Evolutionary conservation across 2,329 filamentous ascomycete species (phyloP).

Genomic region (Grosmannia clavigera): DNA sequence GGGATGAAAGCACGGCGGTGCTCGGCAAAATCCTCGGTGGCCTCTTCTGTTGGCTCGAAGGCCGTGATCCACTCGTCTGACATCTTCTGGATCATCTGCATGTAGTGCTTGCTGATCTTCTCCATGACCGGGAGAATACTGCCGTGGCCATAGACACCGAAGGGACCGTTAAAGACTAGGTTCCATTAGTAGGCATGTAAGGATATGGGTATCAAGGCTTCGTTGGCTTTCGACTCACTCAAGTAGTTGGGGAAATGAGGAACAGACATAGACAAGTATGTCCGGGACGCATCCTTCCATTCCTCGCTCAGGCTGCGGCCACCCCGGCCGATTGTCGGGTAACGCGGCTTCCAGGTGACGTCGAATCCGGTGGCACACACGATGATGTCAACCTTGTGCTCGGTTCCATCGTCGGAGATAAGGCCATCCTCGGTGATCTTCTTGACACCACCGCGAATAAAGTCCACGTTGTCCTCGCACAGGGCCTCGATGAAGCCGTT

Average conservation of each 20-base stretch:
- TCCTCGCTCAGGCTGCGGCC: constrained; percentile 33
- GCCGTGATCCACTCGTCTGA: constrained; percentile 13
- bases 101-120: constrained; percentile 34
- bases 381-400: constrained; percentile 40
- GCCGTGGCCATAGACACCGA: constrained; percentile 35
- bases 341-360: constrained; percentile 36
- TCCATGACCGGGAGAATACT: constrained; percentile 36
- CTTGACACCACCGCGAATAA: constrained; percentile 31
- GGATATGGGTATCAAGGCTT: background rate
- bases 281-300: constrained; percentile 29
- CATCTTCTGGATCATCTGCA: constrained; percentile 27
- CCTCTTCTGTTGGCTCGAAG: constrained; percentile 28
- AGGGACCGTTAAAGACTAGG: constrained; percentile 33
- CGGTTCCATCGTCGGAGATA: constrained; percentile 29
- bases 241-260: constrained; percentile 41
- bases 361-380: constrained; percentile 46
- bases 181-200: background rate
- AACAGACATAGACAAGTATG: constrained; percentile 39
- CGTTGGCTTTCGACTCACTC: constrained; percentile 18
- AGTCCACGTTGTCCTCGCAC: constrained; percentile 31
- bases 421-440: constrained; percentile 33
- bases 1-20: constrained; percentile 37
- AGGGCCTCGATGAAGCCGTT: constrained; percentile 36
- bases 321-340: constrained; percentile 32
- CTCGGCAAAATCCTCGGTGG: constrained; percentile 35